Conservation (phyloP, 108 stramenopile genomes). For the Cylindrotheca fusiformis region DNA sequence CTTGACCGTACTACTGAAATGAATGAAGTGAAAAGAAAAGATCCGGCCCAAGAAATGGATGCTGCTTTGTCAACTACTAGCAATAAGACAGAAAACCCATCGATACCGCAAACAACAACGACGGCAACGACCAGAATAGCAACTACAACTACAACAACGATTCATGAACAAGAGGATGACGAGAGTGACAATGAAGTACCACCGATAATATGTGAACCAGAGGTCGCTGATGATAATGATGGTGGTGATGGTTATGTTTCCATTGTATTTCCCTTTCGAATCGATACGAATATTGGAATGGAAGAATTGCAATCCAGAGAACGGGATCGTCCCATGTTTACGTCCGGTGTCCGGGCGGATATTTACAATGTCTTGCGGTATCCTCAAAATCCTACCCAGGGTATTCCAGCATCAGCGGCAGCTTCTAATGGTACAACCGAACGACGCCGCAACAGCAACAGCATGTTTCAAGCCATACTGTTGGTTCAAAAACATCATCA, state of each 20-base stretch:
- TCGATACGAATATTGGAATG: not conserved
- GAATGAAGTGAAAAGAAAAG: too few species aligned
- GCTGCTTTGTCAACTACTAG: too few species aligned
- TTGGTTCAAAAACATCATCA: not conserved
- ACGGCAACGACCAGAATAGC: too few species aligned
- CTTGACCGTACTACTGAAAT: too few species aligned
- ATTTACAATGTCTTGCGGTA: not conserved
- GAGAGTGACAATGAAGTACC: not conserved
- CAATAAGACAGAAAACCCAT: too few species aligned
- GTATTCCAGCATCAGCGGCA: too few species aligned
- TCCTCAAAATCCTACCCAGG: not conserved
- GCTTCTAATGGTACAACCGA: not conserved
- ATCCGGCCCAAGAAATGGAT: too few species aligned
- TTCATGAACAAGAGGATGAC: not conserved
- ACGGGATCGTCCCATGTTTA: not conserved
- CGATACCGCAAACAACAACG: too few species aligned
- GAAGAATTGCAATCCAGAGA: not conserved
- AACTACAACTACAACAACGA: too few species aligned
- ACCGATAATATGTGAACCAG: not conserved
- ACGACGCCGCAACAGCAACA: not conserved
- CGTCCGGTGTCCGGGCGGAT: not conserved
- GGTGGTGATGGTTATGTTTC: not conserved
- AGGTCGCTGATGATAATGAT: not conserved
- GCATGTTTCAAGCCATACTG: not conserved
- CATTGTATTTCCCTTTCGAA: not conserved